phyloP scores from a whole-genome alignment of 768 basidiomycete species.

The Boletus pseudopeckii region DNA sequence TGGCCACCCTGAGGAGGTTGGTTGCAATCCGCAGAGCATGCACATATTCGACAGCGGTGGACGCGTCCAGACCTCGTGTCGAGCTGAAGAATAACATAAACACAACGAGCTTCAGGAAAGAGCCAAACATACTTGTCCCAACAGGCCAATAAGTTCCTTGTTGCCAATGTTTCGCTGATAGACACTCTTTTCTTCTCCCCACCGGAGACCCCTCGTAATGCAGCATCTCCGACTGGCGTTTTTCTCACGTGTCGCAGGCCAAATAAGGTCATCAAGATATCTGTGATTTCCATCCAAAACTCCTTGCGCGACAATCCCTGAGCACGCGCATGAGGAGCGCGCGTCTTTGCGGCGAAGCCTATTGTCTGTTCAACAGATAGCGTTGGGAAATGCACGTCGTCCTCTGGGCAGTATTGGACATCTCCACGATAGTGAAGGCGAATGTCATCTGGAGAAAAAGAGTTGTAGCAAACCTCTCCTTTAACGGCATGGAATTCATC shows the following conservation, averaged over 20 bases:
- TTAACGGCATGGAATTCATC: slow-evolving; percentile 62
- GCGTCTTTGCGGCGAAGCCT: slow-evolving; percentile 61
- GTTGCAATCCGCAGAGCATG: slow-evolving; percentile 67
- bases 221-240: slow-evolving; percentile 78
- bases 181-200: slow-evolving; percentile 84
- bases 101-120: slow-evolving; percentile 17
- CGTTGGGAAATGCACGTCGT: slow-evolving; percentile 83
- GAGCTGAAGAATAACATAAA: slow-evolving; percentile 59
- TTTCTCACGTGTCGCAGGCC: slow-evolving; percentile 70
- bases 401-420: slow-evolving; percentile 78
- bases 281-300: slow-evolving; percentile 25
- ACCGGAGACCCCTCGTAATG: slow-evolving; percentile 68
- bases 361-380: slow-evolving; percentile 79
- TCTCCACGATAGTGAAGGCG: slow-evolving; percentile 69
- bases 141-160: slow-evolving; percentile 67
- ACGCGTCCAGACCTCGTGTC: slow-evolving; percentile 63
- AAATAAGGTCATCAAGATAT: slow-evolving; percentile 65
- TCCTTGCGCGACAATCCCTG: slow-evolving; percentile 37
- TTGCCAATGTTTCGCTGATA: slow-evolving; percentile 69
- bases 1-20: slow-evolving; percentile 49
- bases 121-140: slow-evolving; percentile 60
- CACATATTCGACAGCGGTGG: slow-evolving; percentile 72
- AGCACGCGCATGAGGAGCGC: slow-evolving; percentile 58
- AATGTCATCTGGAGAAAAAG: slow-evolving; percentile 64
- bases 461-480: slow-evolving; percentile 75